Evolutionary conservation across 345 rosid genomes (phyloP), one percentile per base, ranked within the genome.

Genomic region (Gossypium mustelinum): DNA sequence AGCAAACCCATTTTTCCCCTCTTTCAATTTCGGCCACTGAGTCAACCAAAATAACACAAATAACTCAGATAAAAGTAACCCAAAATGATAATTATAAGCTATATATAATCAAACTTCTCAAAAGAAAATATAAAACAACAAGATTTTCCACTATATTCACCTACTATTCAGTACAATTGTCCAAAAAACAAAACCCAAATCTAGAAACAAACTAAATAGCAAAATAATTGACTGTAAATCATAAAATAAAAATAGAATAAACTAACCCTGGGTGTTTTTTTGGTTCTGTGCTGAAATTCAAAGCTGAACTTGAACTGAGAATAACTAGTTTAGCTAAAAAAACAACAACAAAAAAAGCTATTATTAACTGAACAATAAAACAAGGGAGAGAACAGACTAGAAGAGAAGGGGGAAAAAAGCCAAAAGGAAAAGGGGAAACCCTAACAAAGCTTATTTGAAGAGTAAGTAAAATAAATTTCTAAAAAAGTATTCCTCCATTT

Each of bases 401-500:
- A 59, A 10, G 16, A 25, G 63, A 59, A 59, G 63, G 72, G 63
- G 72, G 2, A 7, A 56, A 57, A 39, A n/a, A 22, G 39, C 12
- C 9, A 11, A 45, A 45, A 12, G 24, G 14, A 20, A 1, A 13
- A 9, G 12, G 39, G 9, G 6, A 13, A 78, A 58, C 71, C 62
- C 81, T 59, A 67, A 59, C 47, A 45, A 58, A 61, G 29, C 17
- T 7, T 41, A 41, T 12, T 68, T 13, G 55, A 45, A 3, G 72
- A 72, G 66, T 51, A 22, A 18, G 20, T 24, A 57, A 43, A 70
- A 2, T 47, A 3, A 24, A 24, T 7, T 13, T 54, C 3, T 54
- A 17, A 24, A 59, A 59, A 25, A 24, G 22, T 1, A 34, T 17
- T 62, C 67, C 47, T 62, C 45, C 44, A 9, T 16, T 62, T 61